Evolutionary conservation across 2,329 filamentous ascomycete genomes (phyloP).

Genomic region (Incumbomyces delicatus): DNA sequence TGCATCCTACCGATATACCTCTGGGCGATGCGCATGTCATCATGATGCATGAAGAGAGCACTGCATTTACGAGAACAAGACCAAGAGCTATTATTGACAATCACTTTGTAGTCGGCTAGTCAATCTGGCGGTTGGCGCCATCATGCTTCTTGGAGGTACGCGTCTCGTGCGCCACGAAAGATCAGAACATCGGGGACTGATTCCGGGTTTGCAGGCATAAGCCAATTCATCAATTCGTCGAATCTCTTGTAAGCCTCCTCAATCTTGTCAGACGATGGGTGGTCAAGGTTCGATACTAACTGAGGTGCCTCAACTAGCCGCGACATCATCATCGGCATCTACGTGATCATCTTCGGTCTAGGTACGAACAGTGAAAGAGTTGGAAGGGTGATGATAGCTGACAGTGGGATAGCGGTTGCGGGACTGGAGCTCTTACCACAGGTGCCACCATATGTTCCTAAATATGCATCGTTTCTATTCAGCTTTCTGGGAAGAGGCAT

Average conservation of each 20-base stretch:
- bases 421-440: conserved; percentile 71
- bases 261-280: too few relatives aligned
- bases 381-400: conserved; percentile 16
- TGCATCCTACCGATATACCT: conserved; percentile 1
- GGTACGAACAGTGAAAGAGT: conserved; percentile 42
- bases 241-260: conserved; percentile 24
- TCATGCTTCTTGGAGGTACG: conserved; percentile 74
- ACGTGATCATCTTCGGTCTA: conserved; percentile 84
- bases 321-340: conserved; percentile 68
- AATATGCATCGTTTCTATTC: conserved; percentile 96
- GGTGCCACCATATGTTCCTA: conserved; percentile 81
- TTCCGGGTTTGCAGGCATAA: conserved; percentile 26
- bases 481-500: conserved; percentile 90
- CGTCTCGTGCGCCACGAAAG: conserved; percentile 1
- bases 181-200: conserved; percentile 23
- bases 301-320: conserved; percentile 39
- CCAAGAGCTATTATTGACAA: conserved; percentile 7
- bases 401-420: conserved; percentile 46
- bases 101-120: conserved; percentile 64
- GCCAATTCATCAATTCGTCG: conserved; percentile 33
- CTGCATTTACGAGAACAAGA: conserved; percentile 2
- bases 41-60: neutral
- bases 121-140: conserved; percentile 76
- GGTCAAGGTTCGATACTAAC: neutral
- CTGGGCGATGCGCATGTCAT: too few relatives aligned